Evolutionary conservation across 2,329 filamentous ascomycete genomes (phyloP), one percentile per base, ranked within the genome.

Genomic region (Penicillium carneum): DNA sequence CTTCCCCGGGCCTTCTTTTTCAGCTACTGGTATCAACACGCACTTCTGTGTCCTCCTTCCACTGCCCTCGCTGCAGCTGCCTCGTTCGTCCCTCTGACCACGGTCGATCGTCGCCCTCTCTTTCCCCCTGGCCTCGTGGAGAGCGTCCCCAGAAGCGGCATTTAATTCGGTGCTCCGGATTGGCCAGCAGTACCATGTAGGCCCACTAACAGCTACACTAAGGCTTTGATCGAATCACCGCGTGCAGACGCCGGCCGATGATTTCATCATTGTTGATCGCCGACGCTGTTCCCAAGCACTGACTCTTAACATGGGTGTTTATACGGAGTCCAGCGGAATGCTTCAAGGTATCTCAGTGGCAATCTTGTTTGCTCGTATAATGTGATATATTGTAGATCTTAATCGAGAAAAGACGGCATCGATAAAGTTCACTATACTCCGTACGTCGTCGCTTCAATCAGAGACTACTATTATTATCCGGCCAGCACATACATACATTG

Each of bases 11-110:
- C 8, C 26, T 0, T 31, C 43, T 9, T 46, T 29, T 46, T 29
- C 43, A 46, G 11, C 43, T 46, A 9, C 20, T 46, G 1, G 43
- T 46, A 69, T 64, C 52, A 47, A 58, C 55, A 69, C 66, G 48
- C 51, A 50, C 56, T 18, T 16, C 0, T 4, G 2, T 36, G 18
- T 29, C 3, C 43, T 62, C 59, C 12, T 38, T 29, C 59, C 65
- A 69, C 64, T 14, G 2, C 38, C 43, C 63, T 69, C 67, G 67
- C 66, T 12, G 63, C 59, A 69, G 66, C 66, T 69, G 63, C 67
- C 65, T 59, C 51, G 59, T 66, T 65, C 42, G 63, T 63, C 60
- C 60, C 57, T 62, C 39, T 62, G 41, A 36, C 60, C 58, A 62
- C 47, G 58, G 66, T 63, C 63, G 66, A 68, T 68, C 64, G 26